These are phyloP conservation scores for Tricholoma terreum DNA, from an alignment of 768 basidiomycete genomes.

Conservation along the genomic window DNA sequence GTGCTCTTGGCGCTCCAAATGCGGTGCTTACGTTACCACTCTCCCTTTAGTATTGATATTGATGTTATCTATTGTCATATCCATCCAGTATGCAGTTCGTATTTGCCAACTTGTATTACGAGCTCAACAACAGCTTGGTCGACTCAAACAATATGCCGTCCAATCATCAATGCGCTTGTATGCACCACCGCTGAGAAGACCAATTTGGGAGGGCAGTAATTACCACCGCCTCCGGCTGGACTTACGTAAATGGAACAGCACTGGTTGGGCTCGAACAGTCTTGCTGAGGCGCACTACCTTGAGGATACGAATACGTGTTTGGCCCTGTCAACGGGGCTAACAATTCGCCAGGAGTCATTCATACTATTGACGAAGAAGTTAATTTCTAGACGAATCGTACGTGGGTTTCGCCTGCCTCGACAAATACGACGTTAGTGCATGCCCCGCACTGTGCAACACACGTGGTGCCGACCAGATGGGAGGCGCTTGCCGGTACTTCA, in stretches of 20 bases:
- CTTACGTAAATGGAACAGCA: conserved; percentile 42
- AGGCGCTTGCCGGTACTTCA: conserved; percentile 49
- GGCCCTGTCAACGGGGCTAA: conserved; percentile 47
- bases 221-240: conserved; percentile 30
- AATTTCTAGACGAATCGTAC: conserved; percentile 33
- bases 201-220: conserved; percentile 43
- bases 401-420: conserved; percentile 51
- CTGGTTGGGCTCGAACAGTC: conserved; percentile 36
- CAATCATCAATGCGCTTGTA: conserved; percentile 49
- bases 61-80: too few species aligned
- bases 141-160: conserved; percentile 38
- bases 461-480: conserved; percentile 39
- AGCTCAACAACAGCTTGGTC: conserved; percentile 42
- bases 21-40: too few species aligned
- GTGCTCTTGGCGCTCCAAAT: too few species aligned
- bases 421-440: conserved; percentile 44
- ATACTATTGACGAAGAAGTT: neutral
- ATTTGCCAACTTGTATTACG: conserved; percentile 49
- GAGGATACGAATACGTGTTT: conserved; percentile 44
- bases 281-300: conserved; percentile 38
- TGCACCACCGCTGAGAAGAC: conserved; percentile 41
- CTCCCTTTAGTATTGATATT: too few species aligned
- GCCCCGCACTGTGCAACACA: conserved; percentile 41
- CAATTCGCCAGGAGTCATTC: conserved; percentile 25
- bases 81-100: conserved; percentile 20